Percentiles rank a stretch among this genome's conserved stretches.
phyloP scores from a whole-genome alignment of 768 basidiomycete species.

The Boletus tomentosulus region DNA sequence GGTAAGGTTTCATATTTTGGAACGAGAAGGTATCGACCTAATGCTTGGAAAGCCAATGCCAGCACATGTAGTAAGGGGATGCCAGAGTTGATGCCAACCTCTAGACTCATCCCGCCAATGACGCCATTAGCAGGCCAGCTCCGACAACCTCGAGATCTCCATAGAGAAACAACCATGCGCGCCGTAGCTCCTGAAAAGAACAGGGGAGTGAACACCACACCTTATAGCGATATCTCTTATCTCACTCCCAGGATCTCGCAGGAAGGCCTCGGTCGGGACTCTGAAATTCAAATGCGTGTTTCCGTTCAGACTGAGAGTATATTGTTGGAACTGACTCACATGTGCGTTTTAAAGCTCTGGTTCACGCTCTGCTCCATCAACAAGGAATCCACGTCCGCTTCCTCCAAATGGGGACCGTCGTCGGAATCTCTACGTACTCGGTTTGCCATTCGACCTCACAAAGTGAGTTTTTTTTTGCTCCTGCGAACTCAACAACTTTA shows the following conservation, averaged over 20 bases:
- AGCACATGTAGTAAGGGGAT: constrained; percentile 9
- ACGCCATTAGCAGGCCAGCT: constrained; percentile 6
- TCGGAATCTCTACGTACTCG: constrained; percentile 81
- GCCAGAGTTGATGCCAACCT: too few relatives aligned
- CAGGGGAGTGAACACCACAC: constrained; percentile 7
- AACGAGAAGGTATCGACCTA: background rate
- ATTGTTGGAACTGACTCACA: constrained; percentile 7
- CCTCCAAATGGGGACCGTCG: constrained; percentile 41
- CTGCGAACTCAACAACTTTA: background rate
- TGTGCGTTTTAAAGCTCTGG: constrained; percentile 36
- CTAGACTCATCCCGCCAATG: background rate
- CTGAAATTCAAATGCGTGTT: constrained; percentile 54
- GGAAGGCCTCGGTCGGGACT: constrained; percentile 43
- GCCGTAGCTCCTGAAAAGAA: background rate
- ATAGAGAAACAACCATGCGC: background rate
- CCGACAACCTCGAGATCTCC: constrained; percentile 8
- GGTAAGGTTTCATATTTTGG: constrained; percentile 25
- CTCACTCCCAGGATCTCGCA: constrained; percentile 8
- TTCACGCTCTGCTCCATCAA: constrained; percentile 18
- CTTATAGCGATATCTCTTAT: constrained; percentile 2
- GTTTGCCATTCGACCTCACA: constrained; percentile 75
- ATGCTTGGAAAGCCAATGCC: constrained; percentile 1
- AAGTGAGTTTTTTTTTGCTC: constrained; percentile 46
- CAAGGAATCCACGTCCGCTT: constrained; percentile 8
- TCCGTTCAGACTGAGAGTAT: background rate